Percentiles rank a stretch among this genome's conserved stretches.
phyloP scores from a whole-genome alignment of 2,329 filamentous ascomycete genomes.

The Aureobasidium sp. region DNA sequence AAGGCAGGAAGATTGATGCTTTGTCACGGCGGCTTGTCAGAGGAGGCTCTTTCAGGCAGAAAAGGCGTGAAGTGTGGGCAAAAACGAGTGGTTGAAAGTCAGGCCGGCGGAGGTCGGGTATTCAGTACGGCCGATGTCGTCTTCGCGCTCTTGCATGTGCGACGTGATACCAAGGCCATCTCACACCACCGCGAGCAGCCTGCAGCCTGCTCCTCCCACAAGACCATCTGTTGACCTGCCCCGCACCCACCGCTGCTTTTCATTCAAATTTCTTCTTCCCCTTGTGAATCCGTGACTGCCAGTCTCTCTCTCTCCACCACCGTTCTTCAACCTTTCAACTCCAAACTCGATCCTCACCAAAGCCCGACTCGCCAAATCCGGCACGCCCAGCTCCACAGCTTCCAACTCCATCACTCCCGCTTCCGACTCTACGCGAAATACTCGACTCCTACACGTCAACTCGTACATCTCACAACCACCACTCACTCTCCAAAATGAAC shows the following conservation, averaged over 20 bases:
- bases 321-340: not conserved
- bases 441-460: not conserved
- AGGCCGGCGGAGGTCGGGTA: slow-evolving; percentile 8
- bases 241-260: not conserved
- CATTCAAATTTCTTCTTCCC: slow-evolving; percentile 11
- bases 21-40: slow-evolving; percentile 13
- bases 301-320: not conserved
- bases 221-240: not conserved
- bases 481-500: slow-evolving; percentile 41
- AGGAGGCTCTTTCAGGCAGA: not conserved
- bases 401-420: slow-evolving; percentile 3
- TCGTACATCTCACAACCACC: not conserved
- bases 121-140: slow-evolving; percentile 17
- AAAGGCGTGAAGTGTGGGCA: not conserved
- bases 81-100: slow-evolving; percentile 16
- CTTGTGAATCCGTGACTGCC: not conserved
- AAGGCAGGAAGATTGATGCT: slow-evolving; percentile 5
- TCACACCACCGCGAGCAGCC: too few relatives aligned
- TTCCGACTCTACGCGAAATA: not conserved
- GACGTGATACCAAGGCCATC: slow-evolving; percentile 16
- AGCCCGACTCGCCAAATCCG: slow-evolving; percentile 9
- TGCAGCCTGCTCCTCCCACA: not conserved
- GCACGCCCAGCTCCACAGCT: slow-evolving; percentile 18
- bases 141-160: slow-evolving; percentile 1
- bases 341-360: not conserved